Evolutionary conservation across 225 moss, liverwort and hornwort genomes (phyloP), one percentile per base, ranked within the genome.

Genomic region (Physcomitrium patens): DNA sequence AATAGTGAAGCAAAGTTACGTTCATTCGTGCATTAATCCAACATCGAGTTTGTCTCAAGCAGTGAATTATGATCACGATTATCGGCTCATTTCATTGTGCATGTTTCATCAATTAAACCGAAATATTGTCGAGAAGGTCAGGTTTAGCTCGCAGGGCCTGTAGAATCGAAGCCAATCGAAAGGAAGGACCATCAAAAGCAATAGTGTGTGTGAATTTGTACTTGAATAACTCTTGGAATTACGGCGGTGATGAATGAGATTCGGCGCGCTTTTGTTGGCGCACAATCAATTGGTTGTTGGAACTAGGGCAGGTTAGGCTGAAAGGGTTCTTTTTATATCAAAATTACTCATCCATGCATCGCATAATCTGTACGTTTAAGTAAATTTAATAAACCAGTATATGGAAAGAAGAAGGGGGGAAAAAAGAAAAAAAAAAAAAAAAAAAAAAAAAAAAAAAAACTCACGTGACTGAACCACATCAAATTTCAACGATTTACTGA

Each of bases 361-460:
- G 31, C 31, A 37, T 1, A 37, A 60, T 50, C 70, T 74, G 74
- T 77, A 69, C 74, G 60, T 69, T 42, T 24, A 24, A 24, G 31
- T 37, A 37, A 37, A 37, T 3, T 37, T 37, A 37, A 37, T 37
- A 4, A 37, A 37, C 31, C 5, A 31, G 5, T 31, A 5, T 2
- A 31, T 5, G 31, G 5, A 31, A 31, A 31, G 5, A 31, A 31
- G 5, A 31, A 31, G 5, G 5, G 5, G 5, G 5, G 5, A 31
- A 31, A 31, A n/a, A n/a, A n/a, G n/a, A n/a, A n/a, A n/a, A n/a
- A n/a, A n/a, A 42, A 46, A 77, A 65, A 80, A 65, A 73, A 73
- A 77, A 73, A 68, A 74, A 65, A 26, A 19, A 45, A 55, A 56
- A 55, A 45, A 56, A 67, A 58, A 61, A 15, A 8, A 49, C 67